A percentile compares a stretch with the other conserved stretches of the same genome.
Evolutionary conservation across 176 grass and related monocot species (phyloP).

Genomic region (Tillandsia leiboldiana): DNA sequence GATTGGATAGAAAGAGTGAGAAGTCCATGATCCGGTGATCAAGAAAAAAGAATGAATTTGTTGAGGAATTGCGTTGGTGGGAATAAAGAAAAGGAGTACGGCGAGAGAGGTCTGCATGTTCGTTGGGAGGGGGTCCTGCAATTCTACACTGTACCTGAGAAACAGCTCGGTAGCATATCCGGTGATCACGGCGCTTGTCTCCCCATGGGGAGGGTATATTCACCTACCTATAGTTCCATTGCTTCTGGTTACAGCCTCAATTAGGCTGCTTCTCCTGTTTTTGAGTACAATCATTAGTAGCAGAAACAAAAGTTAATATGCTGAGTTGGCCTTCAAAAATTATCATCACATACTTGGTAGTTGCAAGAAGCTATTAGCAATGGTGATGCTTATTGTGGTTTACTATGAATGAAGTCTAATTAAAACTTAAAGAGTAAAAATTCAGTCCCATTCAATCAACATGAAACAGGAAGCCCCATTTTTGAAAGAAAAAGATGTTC

Average conservation of each 20-base stretch:
- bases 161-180: conserved; percentile 5
- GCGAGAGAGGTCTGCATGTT: conserved; percentile 8
- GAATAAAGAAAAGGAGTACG: not conserved
- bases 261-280: not conserved
- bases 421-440: too few relatives aligned
- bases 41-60: not conserved
- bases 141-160: not conserved
- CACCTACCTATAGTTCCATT: conserved; percentile 18
- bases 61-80: not conserved
- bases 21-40: not conserved
- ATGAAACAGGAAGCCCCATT: too few relatives aligned
- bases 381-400: too few relatives aligned
- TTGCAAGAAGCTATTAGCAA: too few relatives aligned
- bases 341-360: not conserved
- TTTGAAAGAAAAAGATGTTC: too few relatives aligned
- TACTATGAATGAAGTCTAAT: too few relatives aligned
- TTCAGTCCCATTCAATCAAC: too few relatives aligned
- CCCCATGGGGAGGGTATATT: not conserved
- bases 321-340: not conserved
- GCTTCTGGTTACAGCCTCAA: conserved; percentile 12
- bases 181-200: conserved; percentile 9
- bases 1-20: not conserved
- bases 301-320: not conserved
- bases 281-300: not conserved
- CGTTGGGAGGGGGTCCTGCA: not conserved